Conservation (phyloP, 495 filamentous ascomycete species). For the Penicillium paradoxum region DNA sequence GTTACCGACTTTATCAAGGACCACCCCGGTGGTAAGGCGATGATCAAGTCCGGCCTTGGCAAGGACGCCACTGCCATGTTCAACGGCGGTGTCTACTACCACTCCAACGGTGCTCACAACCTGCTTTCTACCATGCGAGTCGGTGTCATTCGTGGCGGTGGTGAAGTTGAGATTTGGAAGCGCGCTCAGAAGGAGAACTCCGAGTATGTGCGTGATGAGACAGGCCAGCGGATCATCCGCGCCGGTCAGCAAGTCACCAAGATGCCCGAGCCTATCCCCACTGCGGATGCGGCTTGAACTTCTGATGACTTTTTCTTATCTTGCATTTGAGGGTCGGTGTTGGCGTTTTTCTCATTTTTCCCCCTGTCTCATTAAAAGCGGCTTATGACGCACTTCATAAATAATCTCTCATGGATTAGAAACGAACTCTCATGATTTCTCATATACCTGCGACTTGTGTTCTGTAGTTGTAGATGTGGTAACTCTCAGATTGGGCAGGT, state of each 20-base stretch:
- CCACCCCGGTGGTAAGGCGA: constrained; percentile 93
- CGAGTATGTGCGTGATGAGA: constrained; percentile 71
- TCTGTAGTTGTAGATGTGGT: not conserved
- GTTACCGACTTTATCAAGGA: constrained; percentile 92
- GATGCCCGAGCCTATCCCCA: constrained; percentile 51
- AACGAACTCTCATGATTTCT: constrained; percentile 17
- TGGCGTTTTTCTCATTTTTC: constrained; percentile 18
- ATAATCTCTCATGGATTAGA: constrained; percentile 30
- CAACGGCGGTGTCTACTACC: constrained; percentile 97
- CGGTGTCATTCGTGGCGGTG: constrained; percentile 91
- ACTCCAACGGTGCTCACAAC: constrained; percentile 98
- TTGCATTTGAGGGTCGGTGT: constrained; percentile 26
- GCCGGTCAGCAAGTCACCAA: constrained; percentile 89
- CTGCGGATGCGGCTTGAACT: constrained; percentile 43
- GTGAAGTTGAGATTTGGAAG: constrained; percentile 99
- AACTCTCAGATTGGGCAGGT: not conserved
- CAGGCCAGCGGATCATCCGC: constrained; percentile 79
- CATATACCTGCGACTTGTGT: not conserved
- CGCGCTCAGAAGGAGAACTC: constrained; percentile 81
- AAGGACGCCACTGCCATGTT: constrained; percentile 99
- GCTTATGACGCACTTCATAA: constrained; percentile 17
- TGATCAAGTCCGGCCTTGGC: constrained; percentile 88
- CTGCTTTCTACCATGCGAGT: constrained; percentile 93
- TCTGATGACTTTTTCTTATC: constrained; percentile 7
- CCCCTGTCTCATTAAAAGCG: constrained; percentile 21